Percentiles rank a stretch among this genome's conserved stretches.
phyloP scores from a whole-genome alignment of 805 yeast species.

The Ogataea zsoltii region DNA sequence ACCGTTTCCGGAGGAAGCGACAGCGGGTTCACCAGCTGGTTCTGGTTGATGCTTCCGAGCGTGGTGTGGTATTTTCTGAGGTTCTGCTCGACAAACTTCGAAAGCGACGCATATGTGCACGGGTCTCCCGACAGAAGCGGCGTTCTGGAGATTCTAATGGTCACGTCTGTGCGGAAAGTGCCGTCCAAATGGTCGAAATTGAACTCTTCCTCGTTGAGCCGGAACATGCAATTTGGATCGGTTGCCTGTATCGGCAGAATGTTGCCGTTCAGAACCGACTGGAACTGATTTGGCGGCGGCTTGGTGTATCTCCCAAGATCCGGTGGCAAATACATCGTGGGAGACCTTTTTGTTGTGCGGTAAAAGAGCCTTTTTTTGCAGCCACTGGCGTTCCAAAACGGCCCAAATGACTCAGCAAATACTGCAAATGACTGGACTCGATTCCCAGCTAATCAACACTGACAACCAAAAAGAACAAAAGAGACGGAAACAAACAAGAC shows the following conservation, averaged over 20 bases:
- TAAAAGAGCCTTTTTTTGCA: too few relatives aligned
- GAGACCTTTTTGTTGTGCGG: not conserved
- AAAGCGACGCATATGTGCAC: constrained; percentile 52
- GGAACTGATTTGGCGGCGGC: constrained; percentile 29
- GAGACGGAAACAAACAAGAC: not conserved
- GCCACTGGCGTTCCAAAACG: too few relatives aligned
- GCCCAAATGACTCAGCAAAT: too few relatives aligned
- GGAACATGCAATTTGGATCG: constrained; percentile 36
- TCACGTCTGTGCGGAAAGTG: constrained; percentile 32
- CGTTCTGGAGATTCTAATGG: constrained; percentile 37
- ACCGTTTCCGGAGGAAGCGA: constrained; percentile 33
- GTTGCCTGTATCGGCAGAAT: constrained; percentile 36
- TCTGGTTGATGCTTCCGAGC: constrained; percentile 37
- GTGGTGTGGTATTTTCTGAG: constrained; percentile 40
- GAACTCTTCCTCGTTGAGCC: constrained; percentile 31
- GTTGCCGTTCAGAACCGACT: constrained; percentile 29
- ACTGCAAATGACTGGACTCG: too few relatives aligned
- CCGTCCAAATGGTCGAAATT: constrained; percentile 36
- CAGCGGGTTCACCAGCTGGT: constrained; percentile 42
- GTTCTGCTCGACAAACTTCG: constrained; percentile 47
- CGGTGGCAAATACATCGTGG: constrained; percentile 35
- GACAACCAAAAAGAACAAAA: not conserved
- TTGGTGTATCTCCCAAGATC: constrained; percentile 29
- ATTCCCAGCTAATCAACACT: too few relatives aligned
- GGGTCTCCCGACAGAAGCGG: constrained; percentile 43